Evolutionary conservation across 1,284 basidiomycete genomes (phyloP).

Genomic region (Cronartium ribicola): DNA sequence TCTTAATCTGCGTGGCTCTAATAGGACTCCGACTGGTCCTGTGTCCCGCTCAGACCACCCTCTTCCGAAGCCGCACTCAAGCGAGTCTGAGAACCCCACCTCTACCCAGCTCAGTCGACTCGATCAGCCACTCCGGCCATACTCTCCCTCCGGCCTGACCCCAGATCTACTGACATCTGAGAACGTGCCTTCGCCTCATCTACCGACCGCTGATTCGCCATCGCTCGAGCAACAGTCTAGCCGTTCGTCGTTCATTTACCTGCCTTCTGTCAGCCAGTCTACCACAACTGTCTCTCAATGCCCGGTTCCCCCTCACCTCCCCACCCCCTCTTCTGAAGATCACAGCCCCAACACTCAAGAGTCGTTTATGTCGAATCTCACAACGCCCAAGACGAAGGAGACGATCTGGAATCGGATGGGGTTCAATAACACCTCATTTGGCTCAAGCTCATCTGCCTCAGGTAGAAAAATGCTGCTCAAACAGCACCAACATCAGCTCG

Average conservation of each 20-base stretch:
- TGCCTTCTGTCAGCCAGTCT: neutral
- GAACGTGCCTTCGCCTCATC: no score
- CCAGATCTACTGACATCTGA: no score
- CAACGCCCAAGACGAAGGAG: conserved; percentile 1
- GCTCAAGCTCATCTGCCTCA: neutral
- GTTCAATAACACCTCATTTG: neutral
- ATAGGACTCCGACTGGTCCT: no score
- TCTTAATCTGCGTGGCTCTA: no score
- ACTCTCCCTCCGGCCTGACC: no score
- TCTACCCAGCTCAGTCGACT: no score
- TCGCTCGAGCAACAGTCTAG: neutral
- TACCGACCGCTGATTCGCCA: no score
- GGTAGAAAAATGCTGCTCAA: neutral
- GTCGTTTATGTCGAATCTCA: neutral
- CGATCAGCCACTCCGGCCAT: no score
- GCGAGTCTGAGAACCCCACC: no score
- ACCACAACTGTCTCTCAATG: neutral
- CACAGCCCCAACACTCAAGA: neutral
- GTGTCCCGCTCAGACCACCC: no score
- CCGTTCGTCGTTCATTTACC: neutral
- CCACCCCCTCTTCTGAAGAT: neutral
- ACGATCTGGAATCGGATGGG: conserved; percentile 18
- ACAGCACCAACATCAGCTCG: conserved; percentile 9
- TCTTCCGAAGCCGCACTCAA: no score
- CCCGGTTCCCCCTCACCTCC: neutral